Percentiles rank a stretch among this genome's conserved stretches.
Conservation (phyloP, 139 green algal species). For the Chlorella sp. region DNA sequence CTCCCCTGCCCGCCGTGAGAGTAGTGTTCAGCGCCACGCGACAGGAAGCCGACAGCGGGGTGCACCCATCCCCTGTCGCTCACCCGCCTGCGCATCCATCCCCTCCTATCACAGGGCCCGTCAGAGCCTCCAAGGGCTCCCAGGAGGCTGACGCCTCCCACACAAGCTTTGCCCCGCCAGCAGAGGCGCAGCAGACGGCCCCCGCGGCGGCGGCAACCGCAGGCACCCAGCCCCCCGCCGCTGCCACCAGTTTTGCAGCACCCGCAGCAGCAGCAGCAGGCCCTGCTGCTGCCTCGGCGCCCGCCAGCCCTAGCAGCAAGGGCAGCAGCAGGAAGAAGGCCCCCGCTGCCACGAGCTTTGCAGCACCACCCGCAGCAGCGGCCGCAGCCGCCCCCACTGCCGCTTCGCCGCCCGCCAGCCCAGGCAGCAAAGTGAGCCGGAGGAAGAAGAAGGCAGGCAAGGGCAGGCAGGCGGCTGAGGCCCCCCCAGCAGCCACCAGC, state of each 20-base stretch:
- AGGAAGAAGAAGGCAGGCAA: constrained; percentile 3
- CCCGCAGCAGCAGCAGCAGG: no score
- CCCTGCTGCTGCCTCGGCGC: no score
- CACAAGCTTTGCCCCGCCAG: not conserved
- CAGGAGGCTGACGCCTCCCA: not conserved
- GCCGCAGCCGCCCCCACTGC: not conserved
- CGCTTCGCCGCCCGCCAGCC: not conserved
- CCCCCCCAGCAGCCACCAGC: not conserved
- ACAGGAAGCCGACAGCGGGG: not conserved
- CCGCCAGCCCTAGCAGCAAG: not conserved
- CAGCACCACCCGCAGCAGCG: not conserved
- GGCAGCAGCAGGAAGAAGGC: not conserved
- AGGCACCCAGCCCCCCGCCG: no score
- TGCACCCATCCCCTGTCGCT: not conserved
- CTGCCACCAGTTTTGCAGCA: no score
- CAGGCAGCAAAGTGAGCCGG: not conserved
- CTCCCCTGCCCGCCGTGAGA: not conserved
- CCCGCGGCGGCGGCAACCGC: no score
- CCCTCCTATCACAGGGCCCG: not conserved
- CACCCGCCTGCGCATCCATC: not conserved
- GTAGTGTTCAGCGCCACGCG: not conserved
- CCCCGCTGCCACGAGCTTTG: not conserved
- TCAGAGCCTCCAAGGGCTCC: not conserved
- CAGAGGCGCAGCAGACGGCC: not conserved
- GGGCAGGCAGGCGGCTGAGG: not conserved